Evolutionary conservation across 768 basidiomycete genomes (phyloP).

Genomic region (Boletellus sp.): DNA sequence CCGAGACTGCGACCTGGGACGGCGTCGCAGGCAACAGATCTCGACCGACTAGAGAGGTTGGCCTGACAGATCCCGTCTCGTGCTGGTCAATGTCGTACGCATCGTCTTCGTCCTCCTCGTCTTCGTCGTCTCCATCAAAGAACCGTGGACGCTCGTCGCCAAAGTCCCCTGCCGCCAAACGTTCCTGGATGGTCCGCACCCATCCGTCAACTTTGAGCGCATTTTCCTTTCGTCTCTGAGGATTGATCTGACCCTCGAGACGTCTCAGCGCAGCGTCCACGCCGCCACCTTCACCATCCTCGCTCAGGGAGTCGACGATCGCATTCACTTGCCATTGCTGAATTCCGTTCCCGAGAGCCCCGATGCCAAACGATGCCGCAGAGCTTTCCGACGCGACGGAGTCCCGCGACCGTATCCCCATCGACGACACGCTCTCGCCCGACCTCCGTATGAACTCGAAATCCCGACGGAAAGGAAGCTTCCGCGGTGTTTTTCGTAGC

Average conservation of each 20-base stretch:
- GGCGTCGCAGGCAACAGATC: slow-evolving; percentile 16
- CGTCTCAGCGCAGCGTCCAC: slow-evolving; percentile 77
- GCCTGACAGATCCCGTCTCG: slow-evolving; percentile 27
- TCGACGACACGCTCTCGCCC: slow-evolving; percentile 69
- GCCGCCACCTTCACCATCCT: slow-evolving; percentile 74
- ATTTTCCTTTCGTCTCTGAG: slow-evolving; percentile 64
- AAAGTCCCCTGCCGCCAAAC: slow-evolving; percentile 63
- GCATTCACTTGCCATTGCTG: slow-evolving; percentile 85
- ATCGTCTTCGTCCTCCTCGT: slow-evolving; percentile 31
- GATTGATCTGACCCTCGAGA: slow-evolving; percentile 85
- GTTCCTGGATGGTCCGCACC: slow-evolving; percentile 68
- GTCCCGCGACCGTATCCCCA: slow-evolving; percentile 65
- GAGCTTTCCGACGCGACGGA: slow-evolving; percentile 51
- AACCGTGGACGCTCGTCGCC: slow-evolving; percentile 58
- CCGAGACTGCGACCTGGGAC: slow-evolving; percentile 21
- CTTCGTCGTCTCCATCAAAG: slow-evolving; percentile 43
- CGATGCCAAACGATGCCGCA: slow-evolving; percentile 37
- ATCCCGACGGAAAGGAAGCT: slow-evolving; percentile 70
- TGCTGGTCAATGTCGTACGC: slow-evolving; percentile 30
- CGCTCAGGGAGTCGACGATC: slow-evolving; percentile 67
- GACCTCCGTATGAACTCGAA: slow-evolving; percentile 79
- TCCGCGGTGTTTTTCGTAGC: slow-evolving; percentile 51
- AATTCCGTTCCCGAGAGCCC: slow-evolving; percentile 39
- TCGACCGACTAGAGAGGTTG: slow-evolving; percentile 1
- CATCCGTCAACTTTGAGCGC: slow-evolving; percentile 77